Base-by-base conservation (phyloP, 2,329 filamentous ascomycete genomes). In the Aspergillus fischeri region DNA sequence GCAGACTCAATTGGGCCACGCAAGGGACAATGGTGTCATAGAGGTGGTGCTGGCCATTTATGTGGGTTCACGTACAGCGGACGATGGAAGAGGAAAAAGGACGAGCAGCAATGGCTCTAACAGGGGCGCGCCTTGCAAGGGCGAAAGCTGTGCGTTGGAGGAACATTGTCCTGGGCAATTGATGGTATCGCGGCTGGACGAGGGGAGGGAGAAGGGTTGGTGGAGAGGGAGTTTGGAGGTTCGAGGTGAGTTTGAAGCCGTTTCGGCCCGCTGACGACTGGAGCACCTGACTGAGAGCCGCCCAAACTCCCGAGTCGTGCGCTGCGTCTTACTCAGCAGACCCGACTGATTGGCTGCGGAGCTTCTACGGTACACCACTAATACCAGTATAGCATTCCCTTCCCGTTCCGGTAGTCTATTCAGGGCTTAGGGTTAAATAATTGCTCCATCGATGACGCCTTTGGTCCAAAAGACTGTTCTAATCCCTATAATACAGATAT, bases 91-190 rank as follows among this genome's bases (percentile, higher is more conserved):
- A 75, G 56, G 77, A 74, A 68, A 80, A 79, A 10, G 76, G 71
- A 68, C 78, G 77, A 60, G 69, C 68, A 63, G 75, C 70, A 63
- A 78, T 57, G 60, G 75, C 70, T 66, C 75, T 68, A 64, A 73
- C 65, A 55, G 76, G 77, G 61, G 75, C 71, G 67, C 76, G 77
- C 73, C 75, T 73, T 55, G 75, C 77, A 62, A 78, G 70, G 67
- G 74, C 71, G 69, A 75, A 74, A 65, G 73, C 76, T 66, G 75
- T 74, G 67, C 76, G 77, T 71, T 75, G 75, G 64, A 75, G 73
- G 73, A 78, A 79, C 78, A 78, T 80, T 71, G 68, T 72, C 69
- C 68, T 63, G 59, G 61, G 64, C 57, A 44, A 55, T 57, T 48
- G 52, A 60, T 50, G 58, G 59, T 60, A 54, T 60, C 64, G 62